Base-by-base conservation (phyloP, 768 basidiomycete species). In the Xerocomellus intermedius region DNA sequence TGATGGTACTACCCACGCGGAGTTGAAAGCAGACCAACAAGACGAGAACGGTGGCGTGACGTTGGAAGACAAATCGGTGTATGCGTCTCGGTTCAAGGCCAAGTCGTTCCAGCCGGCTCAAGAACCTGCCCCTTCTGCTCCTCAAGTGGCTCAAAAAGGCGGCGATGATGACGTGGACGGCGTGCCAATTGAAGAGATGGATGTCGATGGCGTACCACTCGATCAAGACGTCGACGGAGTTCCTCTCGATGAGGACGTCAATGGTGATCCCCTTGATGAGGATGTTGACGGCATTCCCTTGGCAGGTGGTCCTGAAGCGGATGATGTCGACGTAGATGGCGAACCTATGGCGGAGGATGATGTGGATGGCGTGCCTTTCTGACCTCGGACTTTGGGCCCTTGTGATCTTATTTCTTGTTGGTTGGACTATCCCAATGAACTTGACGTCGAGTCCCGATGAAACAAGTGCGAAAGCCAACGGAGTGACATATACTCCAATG, bases 81-180 rank as follows among this genome's bases (percentile, higher is more conserved):
- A 80, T 53, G 66, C 79, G 5, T 85, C 85, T 22, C 82, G 83
- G 37, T 94, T 94, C 79, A 93, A 88, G 69, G 75, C 84, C 7
- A 88, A 83, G 63, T 79, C 87, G 14, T 93, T 93, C 76, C 84
- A 86, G 64, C 85, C 85, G 13, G 88, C 90, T 1, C 79, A 79
- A 19, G 77, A 75, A 45, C 66, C 68, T 30, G 51, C 61, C 10
- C 46, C 65, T n/a, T 59, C 69, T 41, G 60, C 62, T 35, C 45
- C 58, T 26, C 52, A 50, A 32, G 73, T 62, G 35, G 59, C 50
- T 13, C 74, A 73, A 16, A 78, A 75, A 46, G 75, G 72, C 56
- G n/a, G 17, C 8, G 75, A 75, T 37, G 77, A 77, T 45, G 78
- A 81, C 55, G 65, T 81, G 28, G 84, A 84, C 46, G 85, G 84